Evolutionary conservation across 257 asterid species (phyloP).

Genomic region (Solanum chilense): DNA sequence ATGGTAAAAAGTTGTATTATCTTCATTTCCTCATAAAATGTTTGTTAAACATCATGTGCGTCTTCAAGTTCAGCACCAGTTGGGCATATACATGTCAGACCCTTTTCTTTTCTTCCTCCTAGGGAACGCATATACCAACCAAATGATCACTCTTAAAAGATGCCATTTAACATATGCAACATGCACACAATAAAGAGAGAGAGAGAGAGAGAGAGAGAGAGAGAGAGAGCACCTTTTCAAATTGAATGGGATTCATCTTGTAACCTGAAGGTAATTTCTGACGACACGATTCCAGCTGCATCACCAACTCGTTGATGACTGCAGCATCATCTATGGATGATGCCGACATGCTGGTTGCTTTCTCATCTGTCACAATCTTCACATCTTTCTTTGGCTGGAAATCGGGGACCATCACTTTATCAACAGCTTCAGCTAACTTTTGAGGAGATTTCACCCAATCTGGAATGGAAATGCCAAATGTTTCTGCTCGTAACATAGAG

Average conservation of each 20-base stretch:
- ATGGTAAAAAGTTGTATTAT: background rate
- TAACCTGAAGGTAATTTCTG: slow-evolving; percentile 40
- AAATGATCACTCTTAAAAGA: background rate
- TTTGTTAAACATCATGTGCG: background rate
- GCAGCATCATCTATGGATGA: slow-evolving; percentile 81
- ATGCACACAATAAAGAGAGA: background rate
- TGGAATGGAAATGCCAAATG: slow-evolving; percentile 68
- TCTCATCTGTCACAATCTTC: slow-evolving; percentile 85
- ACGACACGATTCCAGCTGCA: slow-evolving; percentile 59
- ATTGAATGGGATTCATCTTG: slow-evolving; percentile 85
- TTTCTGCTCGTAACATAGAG: slow-evolving; percentile 75
- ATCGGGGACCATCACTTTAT: slow-evolving; percentile 51
- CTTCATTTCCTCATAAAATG: background rate
- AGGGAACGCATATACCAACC: background rate
- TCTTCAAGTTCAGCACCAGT: background rate
- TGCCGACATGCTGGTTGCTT: slow-evolving; percentile 65
- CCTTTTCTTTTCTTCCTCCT: background rate
- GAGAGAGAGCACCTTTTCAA: slow-evolving; percentile 56
- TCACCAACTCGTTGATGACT: slow-evolving; percentile 49
- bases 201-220: background rate
- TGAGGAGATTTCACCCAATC: slow-evolving; percentile 69
- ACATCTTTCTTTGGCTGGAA: slow-evolving; percentile 59
- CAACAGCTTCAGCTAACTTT: slow-evolving; percentile 60
- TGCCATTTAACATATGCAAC: background rate
- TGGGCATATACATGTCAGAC: background rate